phyloP scores from a whole-genome alignment of 225 moss, liverwort and hornwort species.

The Climacium dendroides region DNA sequence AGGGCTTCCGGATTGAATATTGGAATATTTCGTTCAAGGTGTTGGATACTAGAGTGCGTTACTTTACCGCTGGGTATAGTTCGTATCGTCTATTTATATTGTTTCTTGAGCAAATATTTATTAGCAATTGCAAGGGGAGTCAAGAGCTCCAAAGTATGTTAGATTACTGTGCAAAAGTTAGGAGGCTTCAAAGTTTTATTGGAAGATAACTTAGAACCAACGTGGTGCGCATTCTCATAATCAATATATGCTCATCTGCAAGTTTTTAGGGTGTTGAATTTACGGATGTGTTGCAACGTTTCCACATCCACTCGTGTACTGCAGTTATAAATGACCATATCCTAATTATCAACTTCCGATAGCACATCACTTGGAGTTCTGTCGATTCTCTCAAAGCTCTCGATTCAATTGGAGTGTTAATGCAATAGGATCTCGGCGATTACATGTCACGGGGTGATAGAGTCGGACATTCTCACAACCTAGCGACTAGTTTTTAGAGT shows the following conservation, averaged over 20 bases:
- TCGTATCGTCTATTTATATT: not conserved
- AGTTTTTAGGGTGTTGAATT: not conserved
- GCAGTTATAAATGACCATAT: not conserved
- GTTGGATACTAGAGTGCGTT: not conserved
- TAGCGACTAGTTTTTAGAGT: not conserved
- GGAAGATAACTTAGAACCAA: not conserved
- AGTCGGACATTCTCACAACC: not conserved
- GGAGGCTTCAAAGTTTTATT: not conserved
- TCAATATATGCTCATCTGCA: too few relatives aligned
- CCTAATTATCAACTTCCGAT: not conserved
- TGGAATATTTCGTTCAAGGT: not conserved
- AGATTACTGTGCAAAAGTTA: not conserved
- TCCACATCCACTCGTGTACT: not conserved
- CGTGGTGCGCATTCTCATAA: not conserved
- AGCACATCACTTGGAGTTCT: not conserved
- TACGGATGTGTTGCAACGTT: not conserved
- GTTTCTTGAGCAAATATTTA: not conserved
- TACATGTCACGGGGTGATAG: not conserved
- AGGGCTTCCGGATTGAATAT: not conserved
- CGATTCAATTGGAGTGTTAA: not conserved
- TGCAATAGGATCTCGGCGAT: not conserved
- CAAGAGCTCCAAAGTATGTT: not conserved
- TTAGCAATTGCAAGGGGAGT: not conserved
- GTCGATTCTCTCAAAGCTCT: not conserved
- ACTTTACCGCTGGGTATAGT: not conserved